Conservation (phyloP, 495 filamentous ascomycete genomes). For the Zalerion maritima region DNA sequence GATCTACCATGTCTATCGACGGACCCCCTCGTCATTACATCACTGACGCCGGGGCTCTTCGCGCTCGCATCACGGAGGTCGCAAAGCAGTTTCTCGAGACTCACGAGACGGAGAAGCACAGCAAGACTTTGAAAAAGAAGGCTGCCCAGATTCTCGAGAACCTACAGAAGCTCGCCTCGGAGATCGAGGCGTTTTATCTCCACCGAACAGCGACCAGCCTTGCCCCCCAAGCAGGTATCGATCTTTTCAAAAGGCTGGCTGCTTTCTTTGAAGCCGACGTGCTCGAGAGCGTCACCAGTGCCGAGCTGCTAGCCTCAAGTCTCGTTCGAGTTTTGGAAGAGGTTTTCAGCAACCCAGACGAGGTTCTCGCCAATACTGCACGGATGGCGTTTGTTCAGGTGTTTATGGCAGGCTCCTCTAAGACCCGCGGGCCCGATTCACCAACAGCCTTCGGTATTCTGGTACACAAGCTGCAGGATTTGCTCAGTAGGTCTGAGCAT, state of each 20-base stretch:
- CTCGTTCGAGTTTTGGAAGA: slow-evolving; percentile 72
- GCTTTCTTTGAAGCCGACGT: slow-evolving; percentile 79
- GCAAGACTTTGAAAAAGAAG: slow-evolving; percentile 56
- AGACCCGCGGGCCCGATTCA: slow-evolving; percentile 44
- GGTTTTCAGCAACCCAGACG: slow-evolving; percentile 58
- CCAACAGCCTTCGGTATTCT: slow-evolving; percentile 69
- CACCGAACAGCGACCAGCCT: slow-evolving; percentile 25
- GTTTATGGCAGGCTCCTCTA: slow-evolving; percentile 69
- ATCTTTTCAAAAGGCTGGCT: slow-evolving; percentile 63
- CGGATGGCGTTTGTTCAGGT: slow-evolving; percentile 78
- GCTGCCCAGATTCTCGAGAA: slow-evolving; percentile 59
- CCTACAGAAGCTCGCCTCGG: slow-evolving; percentile 52
- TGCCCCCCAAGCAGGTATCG: slow-evolving; percentile 35
- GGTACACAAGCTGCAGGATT: slow-evolving; percentile 87
- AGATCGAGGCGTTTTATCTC: slow-evolving; percentile 57
- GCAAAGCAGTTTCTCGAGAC: slow-evolving; percentile 71
- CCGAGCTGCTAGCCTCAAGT: slow-evolving; percentile 79
- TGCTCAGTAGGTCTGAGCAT: slow-evolving; percentile 91
- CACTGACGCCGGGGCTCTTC: slow-evolving; percentile 43
- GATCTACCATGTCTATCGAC: slow-evolving; percentile 42
- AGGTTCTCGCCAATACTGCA: slow-evolving; percentile 40
- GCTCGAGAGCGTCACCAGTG: slow-evolving; percentile 91
- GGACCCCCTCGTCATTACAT: slow-evolving; percentile 28
- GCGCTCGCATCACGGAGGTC: slow-evolving; percentile 56
- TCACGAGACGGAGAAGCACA: slow-evolving; percentile 63